Percentiles rank a stretch among this genome's conserved stretches.
Conservation (phyloP, 192 early-diverging fungal species). For the Backusella tuberculispora region DNA sequence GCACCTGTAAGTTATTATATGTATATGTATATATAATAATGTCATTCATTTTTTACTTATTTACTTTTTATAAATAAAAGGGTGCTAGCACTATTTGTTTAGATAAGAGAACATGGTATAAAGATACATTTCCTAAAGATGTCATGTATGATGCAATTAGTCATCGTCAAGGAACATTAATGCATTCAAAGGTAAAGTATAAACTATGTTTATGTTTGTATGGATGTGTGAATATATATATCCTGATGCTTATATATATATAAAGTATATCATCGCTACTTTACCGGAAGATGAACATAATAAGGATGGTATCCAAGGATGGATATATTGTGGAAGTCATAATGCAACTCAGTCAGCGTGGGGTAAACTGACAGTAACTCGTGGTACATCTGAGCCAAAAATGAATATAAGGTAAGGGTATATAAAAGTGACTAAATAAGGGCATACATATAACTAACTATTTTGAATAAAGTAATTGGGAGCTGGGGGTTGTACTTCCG, state of each 20-base stretch:
- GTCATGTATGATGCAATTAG: conserved; percentile 40
- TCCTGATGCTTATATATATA: conserved; percentile 1
- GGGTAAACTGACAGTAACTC: conserved; percentile 30
- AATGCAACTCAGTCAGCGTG: conserved; percentile 40
- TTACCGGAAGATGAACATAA: background rate
- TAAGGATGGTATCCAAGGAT: conserved; percentile 21
- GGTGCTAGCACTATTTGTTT: conserved; percentile 45
- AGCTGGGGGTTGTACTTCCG: conserved; percentile 43
- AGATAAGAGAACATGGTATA: conserved; percentile 31
- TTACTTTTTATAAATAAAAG: conserved; percentile 8
- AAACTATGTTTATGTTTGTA: background rate
- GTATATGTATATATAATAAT: background rate
- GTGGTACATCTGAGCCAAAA: conserved; percentile 29
- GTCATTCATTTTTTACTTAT: background rate
- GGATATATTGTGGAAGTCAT: conserved; percentile 43
- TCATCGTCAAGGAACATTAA: conserved; percentile 36
- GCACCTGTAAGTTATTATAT: conserved; percentile 22
- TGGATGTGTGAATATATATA: background rate
- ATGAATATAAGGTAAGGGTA: conserved; percentile 35
- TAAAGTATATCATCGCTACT: conserved; percentile 41
- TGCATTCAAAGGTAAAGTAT: conserved; percentile 46
- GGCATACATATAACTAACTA: background rate
- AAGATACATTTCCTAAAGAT: conserved; percentile 37
- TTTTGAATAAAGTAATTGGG: conserved; percentile 41
- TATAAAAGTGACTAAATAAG: background rate